phyloP scores from a whole-genome alignment of 1,284 basidiomycete species.

The Ganoderma sp. region DNA sequence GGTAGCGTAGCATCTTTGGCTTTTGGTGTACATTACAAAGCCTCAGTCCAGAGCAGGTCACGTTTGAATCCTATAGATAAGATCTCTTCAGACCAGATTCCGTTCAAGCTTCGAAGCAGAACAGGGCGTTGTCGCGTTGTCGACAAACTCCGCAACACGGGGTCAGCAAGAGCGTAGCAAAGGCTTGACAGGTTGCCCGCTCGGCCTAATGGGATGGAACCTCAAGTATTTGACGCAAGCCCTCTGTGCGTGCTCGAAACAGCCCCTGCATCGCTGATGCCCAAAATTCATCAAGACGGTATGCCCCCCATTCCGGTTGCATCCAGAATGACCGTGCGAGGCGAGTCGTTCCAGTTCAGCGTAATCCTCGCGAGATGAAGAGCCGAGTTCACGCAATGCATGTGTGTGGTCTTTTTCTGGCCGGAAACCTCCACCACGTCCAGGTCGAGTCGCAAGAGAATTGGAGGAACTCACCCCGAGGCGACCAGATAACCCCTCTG shows the following conservation, averaged over 20 bases:
- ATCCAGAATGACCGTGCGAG: not conserved
- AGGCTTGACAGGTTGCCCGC: not conserved
- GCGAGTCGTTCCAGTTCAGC: too few relatives aligned
- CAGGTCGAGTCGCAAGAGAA: not conserved
- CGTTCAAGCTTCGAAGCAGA: too few relatives aligned
- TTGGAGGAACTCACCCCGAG: not conserved
- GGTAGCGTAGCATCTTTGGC: not conserved
- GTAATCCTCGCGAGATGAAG: not conserved
- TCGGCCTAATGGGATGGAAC: not conserved
- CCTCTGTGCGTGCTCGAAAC: not conserved
- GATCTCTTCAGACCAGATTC: too few relatives aligned
- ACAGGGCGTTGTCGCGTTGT: too few relatives aligned
- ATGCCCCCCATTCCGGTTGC: not conserved
- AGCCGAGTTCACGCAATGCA: not conserved
- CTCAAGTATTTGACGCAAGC: not conserved
- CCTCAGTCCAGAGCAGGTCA: not conserved
- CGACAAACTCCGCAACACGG: not conserved
- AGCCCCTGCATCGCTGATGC: not conserved
- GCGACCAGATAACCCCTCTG: not conserved
- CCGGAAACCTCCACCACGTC: not conserved
- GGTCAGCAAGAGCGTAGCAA: not conserved
- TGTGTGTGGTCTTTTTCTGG: not conserved
- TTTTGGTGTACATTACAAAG: conserved; percentile 1
- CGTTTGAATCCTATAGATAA: not conserved
- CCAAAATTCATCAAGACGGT: not conserved